Evolutionary conservation across 257 asterid species (phyloP).

Genomic region (Plectranthus barbatus): DNA sequence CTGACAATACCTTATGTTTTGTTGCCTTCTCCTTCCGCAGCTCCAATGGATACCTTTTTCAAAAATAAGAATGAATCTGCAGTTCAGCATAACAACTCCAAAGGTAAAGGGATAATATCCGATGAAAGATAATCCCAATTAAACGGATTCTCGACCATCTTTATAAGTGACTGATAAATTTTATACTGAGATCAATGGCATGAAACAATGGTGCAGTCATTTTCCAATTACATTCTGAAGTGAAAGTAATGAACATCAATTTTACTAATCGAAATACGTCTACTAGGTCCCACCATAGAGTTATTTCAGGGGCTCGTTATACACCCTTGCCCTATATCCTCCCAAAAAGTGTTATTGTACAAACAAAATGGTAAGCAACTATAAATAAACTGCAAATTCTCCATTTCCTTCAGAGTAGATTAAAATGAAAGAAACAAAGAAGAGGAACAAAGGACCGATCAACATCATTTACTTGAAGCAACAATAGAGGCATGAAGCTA

Average conservation of each 20-base stretch:
- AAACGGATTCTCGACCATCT: not conserved
- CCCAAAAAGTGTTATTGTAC: not conserved
- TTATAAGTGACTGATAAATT: not conserved
- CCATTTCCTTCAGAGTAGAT: not conserved
- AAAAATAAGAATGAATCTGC: constrained; percentile 15
- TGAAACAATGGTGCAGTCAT: not conserved
- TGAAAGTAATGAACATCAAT: not conserved
- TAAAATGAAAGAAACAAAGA: not conserved
- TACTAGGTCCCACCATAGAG: constrained; percentile 1
- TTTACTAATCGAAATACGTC: not conserved
- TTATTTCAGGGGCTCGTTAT: not conserved
- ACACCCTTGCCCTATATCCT: not conserved
- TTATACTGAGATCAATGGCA: not conserved
- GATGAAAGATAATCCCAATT: not conserved
- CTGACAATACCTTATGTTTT: constrained; percentile 58
- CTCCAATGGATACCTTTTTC: constrained; percentile 88
- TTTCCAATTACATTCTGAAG: not conserved
- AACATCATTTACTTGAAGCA: not conserved
- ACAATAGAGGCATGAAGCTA: not conserved
- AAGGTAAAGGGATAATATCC: constrained; percentile 2
- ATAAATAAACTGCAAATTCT: not conserved
- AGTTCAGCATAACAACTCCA: not conserved
- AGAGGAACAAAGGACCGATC: not conserved
- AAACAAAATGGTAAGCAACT: not conserved
- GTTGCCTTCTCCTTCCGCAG: constrained; percentile 85